Conservation (phyloP, 2,329 filamentous ascomycete species). For the Cadophora sp. region DNA sequence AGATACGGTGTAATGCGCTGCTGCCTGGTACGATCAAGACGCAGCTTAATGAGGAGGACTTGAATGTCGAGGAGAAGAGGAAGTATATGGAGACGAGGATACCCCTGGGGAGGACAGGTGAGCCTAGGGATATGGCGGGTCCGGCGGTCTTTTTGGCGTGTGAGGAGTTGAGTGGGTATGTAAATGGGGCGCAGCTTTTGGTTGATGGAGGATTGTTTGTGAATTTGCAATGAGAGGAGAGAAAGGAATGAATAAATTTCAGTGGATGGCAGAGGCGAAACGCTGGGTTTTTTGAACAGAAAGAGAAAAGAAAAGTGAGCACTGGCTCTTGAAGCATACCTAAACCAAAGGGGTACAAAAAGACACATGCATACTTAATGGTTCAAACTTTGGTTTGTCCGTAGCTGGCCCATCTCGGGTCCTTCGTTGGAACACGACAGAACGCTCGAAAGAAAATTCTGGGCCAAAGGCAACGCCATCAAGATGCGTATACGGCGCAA, state of each 20-base stretch:
- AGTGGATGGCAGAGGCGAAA: not conserved
- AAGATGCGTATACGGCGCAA: slow-evolving; percentile 1
- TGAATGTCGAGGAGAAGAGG: slow-evolving; percentile 75
- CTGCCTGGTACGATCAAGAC: slow-evolving; percentile 85
- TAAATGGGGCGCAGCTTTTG: slow-evolving; percentile 81
- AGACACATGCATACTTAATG: not conserved
- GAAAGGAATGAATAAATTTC: not conserved
- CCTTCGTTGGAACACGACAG: not conserved
- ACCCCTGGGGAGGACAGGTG: slow-evolving; percentile 77
- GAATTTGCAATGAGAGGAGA: slow-evolving; percentile 73
- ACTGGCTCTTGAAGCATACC: not conserved
- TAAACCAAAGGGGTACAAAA: not conserved
- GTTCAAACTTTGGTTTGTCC: too few species aligned
- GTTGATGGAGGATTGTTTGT: slow-evolving; percentile 92
- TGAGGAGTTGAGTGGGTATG: slow-evolving; percentile 79
- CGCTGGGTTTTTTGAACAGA: not conserved
- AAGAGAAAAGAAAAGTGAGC: not conserved
- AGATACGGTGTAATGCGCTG: slow-evolving; percentile 83
- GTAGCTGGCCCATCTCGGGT: not conserved
- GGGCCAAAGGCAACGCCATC: not conserved
- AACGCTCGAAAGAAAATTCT: not conserved
- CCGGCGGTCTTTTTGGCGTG: slow-evolving; percentile 86
- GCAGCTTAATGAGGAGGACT: slow-evolving; percentile 83
- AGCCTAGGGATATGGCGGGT: slow-evolving; percentile 77
- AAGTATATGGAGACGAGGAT: slow-evolving; percentile 83